Base-by-base conservation (phyloP, 2,329 filamentous ascomycete species). In the Penicillium corylophilum region DNA sequence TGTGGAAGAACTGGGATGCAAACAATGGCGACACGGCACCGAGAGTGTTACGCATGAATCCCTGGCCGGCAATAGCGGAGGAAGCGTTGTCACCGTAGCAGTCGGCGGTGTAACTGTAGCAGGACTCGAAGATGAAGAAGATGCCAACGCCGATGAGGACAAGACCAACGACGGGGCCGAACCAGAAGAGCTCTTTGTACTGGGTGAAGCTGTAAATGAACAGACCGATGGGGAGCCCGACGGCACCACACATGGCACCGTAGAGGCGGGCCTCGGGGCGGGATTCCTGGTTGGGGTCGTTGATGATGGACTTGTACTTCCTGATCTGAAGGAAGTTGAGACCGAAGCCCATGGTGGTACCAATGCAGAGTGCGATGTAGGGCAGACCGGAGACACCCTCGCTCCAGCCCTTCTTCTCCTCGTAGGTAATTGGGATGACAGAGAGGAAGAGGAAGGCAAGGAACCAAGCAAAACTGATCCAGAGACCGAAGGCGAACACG, bases 141-240 rank as follows among this genome's bases (percentile, higher is more conserved):
- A 81, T 80, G 5, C 79, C 79, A 49, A 80, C 74, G 3, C 77
- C 71, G 46, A 81, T 81, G 8, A 76, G 74, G 0, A 73, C 77
- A 2, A 81, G 72, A 13, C 74, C 76, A 44, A 81, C 75, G 28
- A 73, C 67, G 1, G 78, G 78, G 0, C 74, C 78, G 45, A 79
- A 74, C 79, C 79, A 81, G 46, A 62, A 67, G 1, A 81, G 62
- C 46, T 73, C 70, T 4, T 66, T 71, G 62, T 81, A 81, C 61
- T 81, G 78, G 1, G 78, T 80, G 70, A 80, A 81, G 35, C 70
- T 74, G 72, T 81, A 81, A 63, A 81, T 77, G 70, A 79, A 79
- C 2, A 79, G 71, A 15, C 77, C 77, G 40, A 79, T 62, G 13
- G 77, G 77, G 12, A 79, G 68, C 68, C 71, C 77, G 54, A 77